phyloP scores from a whole-genome alignment of 2,329 filamentous ascomycete species.

The Tolypocladium tropicale region DNA sequence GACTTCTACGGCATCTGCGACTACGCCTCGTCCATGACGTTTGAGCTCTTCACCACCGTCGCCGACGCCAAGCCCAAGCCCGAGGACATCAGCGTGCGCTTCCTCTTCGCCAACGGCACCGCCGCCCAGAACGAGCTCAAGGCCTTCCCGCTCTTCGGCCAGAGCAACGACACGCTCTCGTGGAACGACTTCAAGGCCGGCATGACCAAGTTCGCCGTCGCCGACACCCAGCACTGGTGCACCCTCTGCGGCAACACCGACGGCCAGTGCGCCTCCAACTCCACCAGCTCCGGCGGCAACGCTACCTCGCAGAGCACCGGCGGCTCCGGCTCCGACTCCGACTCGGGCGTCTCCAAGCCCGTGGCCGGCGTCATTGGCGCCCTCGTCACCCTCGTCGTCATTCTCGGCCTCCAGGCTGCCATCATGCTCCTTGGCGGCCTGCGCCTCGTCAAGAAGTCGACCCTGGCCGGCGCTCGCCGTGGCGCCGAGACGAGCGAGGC shows the following conservation, averaged over 20 bases:
- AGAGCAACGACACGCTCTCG: slow-evolving; percentile 40
- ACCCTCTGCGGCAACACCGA: slow-evolving; percentile 61
- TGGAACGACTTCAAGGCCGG: slow-evolving; percentile 58
- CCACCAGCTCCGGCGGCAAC: slow-evolving; percentile 12
- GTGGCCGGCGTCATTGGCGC: slow-evolving; percentile 81
- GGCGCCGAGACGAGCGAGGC: slow-evolving; percentile 3
- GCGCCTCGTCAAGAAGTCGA: slow-evolving; percentile 37
- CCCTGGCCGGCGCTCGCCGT: slow-evolving; percentile 10
- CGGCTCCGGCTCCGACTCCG: slow-evolving; percentile 7
- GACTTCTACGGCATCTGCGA: slow-evolving; percentile 72
- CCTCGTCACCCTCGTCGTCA: slow-evolving; percentile 45
- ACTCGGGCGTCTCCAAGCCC: slow-evolving; percentile 48
- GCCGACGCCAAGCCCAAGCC: slow-evolving; percentile 29
- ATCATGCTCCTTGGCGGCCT: slow-evolving; percentile 32
- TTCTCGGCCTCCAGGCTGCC: slow-evolving; percentile 33
- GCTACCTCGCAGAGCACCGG: slow-evolving; percentile 10
- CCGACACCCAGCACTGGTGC: slow-evolving; percentile 62
- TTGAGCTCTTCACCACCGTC: slow-evolving; percentile 59
- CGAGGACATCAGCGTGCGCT: slow-evolving; percentile 46
- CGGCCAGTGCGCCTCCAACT: slow-evolving; percentile 46
- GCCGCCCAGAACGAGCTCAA: slow-evolving; percentile 39
- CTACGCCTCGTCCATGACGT: slow-evolving; percentile 73
- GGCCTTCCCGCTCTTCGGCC: slow-evolving; percentile 50
- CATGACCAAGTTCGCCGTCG: slow-evolving; percentile 58
- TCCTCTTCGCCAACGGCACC: slow-evolving; percentile 51